Conservation (phyloP, 2,329 filamentous ascomycete genomes). For the Helotiales sp. region DNA sequence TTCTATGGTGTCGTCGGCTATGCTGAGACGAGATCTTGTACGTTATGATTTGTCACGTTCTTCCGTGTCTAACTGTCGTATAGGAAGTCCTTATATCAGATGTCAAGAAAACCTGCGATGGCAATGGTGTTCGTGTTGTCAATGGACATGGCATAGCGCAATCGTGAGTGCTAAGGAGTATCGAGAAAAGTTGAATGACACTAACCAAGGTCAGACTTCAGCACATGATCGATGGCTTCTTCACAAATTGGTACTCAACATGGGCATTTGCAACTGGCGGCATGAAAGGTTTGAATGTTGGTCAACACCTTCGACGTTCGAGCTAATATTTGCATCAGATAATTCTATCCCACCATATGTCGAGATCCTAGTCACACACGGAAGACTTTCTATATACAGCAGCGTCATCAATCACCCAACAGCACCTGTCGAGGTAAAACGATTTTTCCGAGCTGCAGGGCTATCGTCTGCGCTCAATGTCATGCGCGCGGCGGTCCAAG, state of each 20-base stretch:
- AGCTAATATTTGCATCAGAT: conserved; percentile 39
- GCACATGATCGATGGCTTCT: conserved; percentile 63
- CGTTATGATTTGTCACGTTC: background rate
- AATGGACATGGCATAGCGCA: conserved; percentile 55
- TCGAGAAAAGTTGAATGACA: background rate
- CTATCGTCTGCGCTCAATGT: conserved; percentile 74
- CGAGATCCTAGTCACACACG: conserved; percentile 72
- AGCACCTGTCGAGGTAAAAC: conserved; percentile 67
- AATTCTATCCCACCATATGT: conserved; percentile 68
- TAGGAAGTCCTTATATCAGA: conserved; percentile 57
- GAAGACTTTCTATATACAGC: conserved; percentile 71
- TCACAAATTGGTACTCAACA: conserved; percentile 62
- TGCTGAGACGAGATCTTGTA: conserved; percentile 66
- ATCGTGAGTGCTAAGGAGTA: conserved; percentile 40
- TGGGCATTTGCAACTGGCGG: conserved; percentile 60
- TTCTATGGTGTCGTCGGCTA: conserved; percentile 70
- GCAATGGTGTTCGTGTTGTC: conserved; percentile 48
- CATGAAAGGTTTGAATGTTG: conserved; percentile 45
- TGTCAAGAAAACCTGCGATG: conserved; percentile 60
- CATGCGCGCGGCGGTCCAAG: conserved; percentile 71
- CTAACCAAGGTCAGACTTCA: conserved; percentile 45
- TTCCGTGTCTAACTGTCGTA: conserved; percentile 17
- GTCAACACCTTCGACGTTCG: background rate
- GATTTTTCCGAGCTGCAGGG: conserved; percentile 71
- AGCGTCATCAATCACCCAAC: conserved; percentile 75